phyloP scores from a whole-genome alignment of 306 rosid genomes.

The Myrica gale region DNA sequence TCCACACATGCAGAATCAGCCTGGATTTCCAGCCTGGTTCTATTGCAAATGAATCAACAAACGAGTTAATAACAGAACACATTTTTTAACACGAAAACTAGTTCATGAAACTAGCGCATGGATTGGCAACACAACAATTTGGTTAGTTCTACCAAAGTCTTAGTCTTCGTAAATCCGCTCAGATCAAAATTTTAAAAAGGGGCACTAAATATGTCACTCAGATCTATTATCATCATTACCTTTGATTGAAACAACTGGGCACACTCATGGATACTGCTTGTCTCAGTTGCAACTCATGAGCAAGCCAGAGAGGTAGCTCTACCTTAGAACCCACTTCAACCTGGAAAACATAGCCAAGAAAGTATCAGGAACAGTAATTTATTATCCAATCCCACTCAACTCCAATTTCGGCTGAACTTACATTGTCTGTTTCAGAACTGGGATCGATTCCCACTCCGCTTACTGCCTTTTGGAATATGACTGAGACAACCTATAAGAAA shows the following conservation, averaged over 20 bases:
- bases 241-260: conserved; percentile 81
- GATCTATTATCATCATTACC: conserved; percentile 39
- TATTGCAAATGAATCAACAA: conserved; percentile 34
- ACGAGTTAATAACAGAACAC: conserved; percentile 8
- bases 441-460: conserved; percentile 90
- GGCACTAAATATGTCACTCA: conserved; percentile 12
- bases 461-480: conserved; percentile 69
- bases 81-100: conserved; percentile 5
- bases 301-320: conserved; percentile 94
- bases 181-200: conserved; percentile 2
- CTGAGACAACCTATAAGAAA: conserved; percentile 57
- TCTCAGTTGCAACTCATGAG: conserved; percentile 69
- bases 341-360: conserved; percentile 47
- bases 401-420: conserved; percentile 40
- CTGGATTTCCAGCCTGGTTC: conserved; percentile 87
- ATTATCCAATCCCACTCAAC: conserved; percentile 13
- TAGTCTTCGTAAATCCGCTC: neutral
- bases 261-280: conserved; percentile 64
- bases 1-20: conserved; percentile 82
- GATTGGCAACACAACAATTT: neutral
- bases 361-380: conserved; percentile 31
- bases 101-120: neutral
- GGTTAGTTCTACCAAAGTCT: neutral
- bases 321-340: conserved; percentile 90
- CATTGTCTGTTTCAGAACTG: conserved; percentile 66